Evolutionary conservation across 176 grass and related monocot genomes (phyloP), one percentile per base, ranked within the genome.

Genomic region (Pontederia paniculata): DNA sequence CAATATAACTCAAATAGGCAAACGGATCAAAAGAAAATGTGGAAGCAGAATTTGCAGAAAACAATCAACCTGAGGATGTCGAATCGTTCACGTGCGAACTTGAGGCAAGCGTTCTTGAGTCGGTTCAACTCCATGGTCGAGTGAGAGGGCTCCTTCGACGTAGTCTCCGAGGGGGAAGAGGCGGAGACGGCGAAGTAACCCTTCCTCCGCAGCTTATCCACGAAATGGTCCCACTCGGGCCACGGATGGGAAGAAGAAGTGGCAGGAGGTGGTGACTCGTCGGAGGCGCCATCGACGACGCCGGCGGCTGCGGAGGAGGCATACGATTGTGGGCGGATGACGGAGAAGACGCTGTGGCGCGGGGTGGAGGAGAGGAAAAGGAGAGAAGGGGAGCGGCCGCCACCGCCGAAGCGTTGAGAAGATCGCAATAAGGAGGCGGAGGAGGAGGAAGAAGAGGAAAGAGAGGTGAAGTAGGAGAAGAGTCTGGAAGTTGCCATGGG

Each of bases 81-180:
- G 44, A 56, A 84, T 55, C 83, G 86, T 8, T 98, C 80, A 31
- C 93, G 93, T 3, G 68, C 83, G 45, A 98, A 98, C 66, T 84
- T 88, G 60, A 98, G 80, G 58, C 87, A 98, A 8, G 86, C 93
- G 62, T 98, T 98, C 74, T 91, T 98, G 66, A 91, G 49, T 65
- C 65, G 76, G 71, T 91, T 91, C 44, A 19, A 52, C 19, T 81
- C 77, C 67, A 47, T 69, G 12, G 44, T 42, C 16, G 47, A 37
- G 50, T 76, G 67, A 15, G 46, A 41, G 13, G 75, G 59, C 0
- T 42, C 12, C 48, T 28, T 17, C 21, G 7, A 48, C 54, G 21
- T 50, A 12, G 48, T 18, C 11, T 12, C 56, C 44, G 22, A 10
- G 46, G 15, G 7, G 11, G 16, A 17, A 9, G 19, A 58, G 21